Percentiles rank a stretch among this genome's conserved stretches.
Evolutionary conservation across 208 protist species (phyloP).

Genomic region (Leishmania amazonensis): DNA sequence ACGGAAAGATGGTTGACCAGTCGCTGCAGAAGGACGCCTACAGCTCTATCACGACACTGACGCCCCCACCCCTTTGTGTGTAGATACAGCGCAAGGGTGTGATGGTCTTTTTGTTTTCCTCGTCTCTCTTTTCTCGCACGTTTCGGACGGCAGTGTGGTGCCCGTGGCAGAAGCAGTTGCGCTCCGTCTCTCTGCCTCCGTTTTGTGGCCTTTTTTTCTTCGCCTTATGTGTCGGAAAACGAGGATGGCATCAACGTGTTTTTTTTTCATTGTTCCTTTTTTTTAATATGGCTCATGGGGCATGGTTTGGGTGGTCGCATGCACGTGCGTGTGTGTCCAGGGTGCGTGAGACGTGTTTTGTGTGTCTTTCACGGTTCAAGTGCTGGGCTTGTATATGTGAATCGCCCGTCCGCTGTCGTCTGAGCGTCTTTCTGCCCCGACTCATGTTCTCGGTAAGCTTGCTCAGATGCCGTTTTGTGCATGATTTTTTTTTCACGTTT

Average conservation of each 20-base stretch:
- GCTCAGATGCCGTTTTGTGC: neutral
- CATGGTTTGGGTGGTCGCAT: neutral
- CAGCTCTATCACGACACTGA: neutral
- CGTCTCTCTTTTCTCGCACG: neutral
- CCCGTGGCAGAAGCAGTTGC: neutral
- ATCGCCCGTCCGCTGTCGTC: neutral
- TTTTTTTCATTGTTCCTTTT: neutral
- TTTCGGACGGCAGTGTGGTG: neutral
- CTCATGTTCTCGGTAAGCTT: too few relatives aligned
- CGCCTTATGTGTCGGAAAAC: neutral
- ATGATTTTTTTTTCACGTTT: neutral
- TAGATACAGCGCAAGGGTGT: neutral
- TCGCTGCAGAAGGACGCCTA: neutral
- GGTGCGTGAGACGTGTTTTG: neutral
- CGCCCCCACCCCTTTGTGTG: neutral
- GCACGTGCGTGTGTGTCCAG: neutral
- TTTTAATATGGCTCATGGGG: neutral
- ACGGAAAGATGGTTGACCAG: neutral
- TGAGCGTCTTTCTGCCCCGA: neutral
- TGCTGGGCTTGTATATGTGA: neutral
- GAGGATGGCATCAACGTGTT: neutral
- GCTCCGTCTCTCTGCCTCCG: neutral
- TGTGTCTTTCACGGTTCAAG: neutral
- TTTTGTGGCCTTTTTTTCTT: neutral
- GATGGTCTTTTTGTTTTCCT: neutral